These are phyloP conservation scores for Dunaliella salina DNA, from an alignment of 163 green algal species.

Conservation along the genomic window DNA sequence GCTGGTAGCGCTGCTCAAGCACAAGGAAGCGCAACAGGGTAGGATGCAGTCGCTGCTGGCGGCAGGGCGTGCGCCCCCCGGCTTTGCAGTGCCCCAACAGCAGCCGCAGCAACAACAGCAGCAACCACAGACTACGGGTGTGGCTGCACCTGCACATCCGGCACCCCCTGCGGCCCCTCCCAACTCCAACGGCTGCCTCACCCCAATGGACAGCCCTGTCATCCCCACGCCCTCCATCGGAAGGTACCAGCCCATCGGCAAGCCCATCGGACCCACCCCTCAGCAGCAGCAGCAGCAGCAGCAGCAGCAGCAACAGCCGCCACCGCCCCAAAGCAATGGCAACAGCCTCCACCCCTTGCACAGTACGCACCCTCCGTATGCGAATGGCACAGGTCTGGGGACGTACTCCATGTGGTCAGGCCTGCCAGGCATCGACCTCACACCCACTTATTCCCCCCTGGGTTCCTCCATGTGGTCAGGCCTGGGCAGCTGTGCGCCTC, in stretches of 20 bases:
- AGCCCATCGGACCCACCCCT: constrained; percentile 1
- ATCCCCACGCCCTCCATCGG: constrained; percentile 1
- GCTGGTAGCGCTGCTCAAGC: constrained; percentile 27
- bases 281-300: neutral
- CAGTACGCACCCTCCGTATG: constrained; percentile 14
- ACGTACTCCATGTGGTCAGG: constrained; percentile 38
- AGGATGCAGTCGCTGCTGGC: neutral
- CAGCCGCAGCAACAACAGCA: neutral
- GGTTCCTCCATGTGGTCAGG: neutral
- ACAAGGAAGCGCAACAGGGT: constrained; percentile 23
- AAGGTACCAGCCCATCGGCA: constrained; percentile 8
- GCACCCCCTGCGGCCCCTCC: neutral
- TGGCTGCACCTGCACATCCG: neutral
- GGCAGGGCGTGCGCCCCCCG: constrained; percentile 18
- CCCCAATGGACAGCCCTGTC: constrained; percentile 7
- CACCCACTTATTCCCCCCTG: constrained; percentile 10
- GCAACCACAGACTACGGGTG: neutral
- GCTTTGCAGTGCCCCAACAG: constrained; percentile 21
- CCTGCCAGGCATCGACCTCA: constrained; percentile 30
- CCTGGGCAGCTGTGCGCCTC: neutral
- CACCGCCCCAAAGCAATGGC: neutral
- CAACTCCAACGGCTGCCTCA: neutral
- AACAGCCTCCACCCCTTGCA: neutral
- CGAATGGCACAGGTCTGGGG: constrained; percentile 21
- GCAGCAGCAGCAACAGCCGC: neutral